phyloP scores from a whole-genome alignment of 768 basidiomycete genomes.

The Lyophyllum decastes region DNA sequence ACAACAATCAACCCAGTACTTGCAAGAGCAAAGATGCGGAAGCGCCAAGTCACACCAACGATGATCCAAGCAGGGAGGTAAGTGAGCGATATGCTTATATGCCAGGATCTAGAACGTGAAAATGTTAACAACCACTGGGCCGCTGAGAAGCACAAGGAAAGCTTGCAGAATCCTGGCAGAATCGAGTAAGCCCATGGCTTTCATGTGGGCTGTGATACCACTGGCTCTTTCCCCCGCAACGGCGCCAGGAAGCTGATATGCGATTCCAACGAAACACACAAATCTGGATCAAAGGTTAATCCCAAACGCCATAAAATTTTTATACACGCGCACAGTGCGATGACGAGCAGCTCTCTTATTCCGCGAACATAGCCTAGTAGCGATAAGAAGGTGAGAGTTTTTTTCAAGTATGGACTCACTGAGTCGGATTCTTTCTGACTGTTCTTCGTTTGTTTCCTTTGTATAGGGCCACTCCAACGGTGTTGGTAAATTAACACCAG shows the following conservation, averaged over 20 bases:
- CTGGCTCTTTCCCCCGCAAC: conserved; percentile 67
- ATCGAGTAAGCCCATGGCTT: conserved; percentile 78
- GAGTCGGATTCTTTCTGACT: conserved; percentile 52
- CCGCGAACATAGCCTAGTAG: conserved; percentile 61
- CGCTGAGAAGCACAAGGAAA: neutral
- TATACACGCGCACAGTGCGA: conserved; percentile 55
- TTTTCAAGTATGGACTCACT: conserved; percentile 39
- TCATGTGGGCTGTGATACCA: conserved; percentile 69
- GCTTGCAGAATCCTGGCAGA: conserved; percentile 63
- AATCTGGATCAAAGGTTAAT: conserved; percentile 43
- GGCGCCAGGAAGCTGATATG: conserved; percentile 77
- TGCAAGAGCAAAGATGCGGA: conserved; percentile 63
- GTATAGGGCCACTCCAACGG: conserved; percentile 78
- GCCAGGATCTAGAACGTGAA: conserved; percentile 51
- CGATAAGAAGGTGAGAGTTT: conserved; percentile 5
- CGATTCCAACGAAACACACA: conserved; percentile 69
- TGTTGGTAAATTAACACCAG: conserved; percentile 53
- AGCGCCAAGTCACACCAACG: conserved; percentile 65
- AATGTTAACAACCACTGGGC: neutral
- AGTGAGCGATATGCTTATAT: conserved; percentile 59
- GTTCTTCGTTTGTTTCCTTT: conserved; percentile 65
- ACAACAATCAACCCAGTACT: conserved; percentile 60
- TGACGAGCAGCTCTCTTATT: conserved; percentile 58
- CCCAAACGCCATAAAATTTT: neutral
- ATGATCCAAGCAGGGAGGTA: conserved; percentile 82